Evolutionary conservation across 2,329 filamentous ascomycete genomes (phyloP).

Genomic region (Epichloe festucae): DNA sequence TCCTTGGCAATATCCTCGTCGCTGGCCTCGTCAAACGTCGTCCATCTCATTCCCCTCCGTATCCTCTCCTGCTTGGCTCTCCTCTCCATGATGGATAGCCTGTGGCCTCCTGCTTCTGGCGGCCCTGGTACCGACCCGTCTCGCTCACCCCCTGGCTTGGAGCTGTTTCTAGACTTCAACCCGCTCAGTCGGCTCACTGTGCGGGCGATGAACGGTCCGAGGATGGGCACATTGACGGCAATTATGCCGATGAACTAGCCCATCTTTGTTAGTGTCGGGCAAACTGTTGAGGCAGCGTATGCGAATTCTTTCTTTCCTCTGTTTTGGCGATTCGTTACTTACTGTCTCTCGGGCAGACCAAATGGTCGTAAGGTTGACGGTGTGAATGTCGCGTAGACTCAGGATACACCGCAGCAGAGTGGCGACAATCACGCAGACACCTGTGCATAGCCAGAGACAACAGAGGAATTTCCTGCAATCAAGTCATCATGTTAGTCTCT

Average conservation of each 20-base stretch:
- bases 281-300: neutral
- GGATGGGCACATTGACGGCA: constrained; percentile 25
- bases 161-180: constrained; percentile 13
- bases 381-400: constrained; percentile 21
- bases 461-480: constrained; percentile 21
- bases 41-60: neutral
- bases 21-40: constrained; percentile 16
- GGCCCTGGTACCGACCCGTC: neutral
- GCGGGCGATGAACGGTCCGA: neutral
- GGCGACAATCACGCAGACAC: constrained; percentile 26
- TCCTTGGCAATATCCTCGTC: constrained; percentile 18
- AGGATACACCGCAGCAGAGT: constrained; percentile 28
- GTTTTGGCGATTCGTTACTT: constrained; percentile 1
- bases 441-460: constrained; percentile 26
- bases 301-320: neutral
- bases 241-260: constrained; percentile 30
- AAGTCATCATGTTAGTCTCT: neutral
- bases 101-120: neutral
- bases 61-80: constrained; percentile 11
- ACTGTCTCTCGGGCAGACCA: constrained; percentile 23
- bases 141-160: neutral
- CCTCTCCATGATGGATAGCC: constrained; percentile 1
- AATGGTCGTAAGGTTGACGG: constrained; percentile 23
- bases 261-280: no score
- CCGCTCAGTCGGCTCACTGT: constrained; percentile 15